A percentile compares a stretch with the other conserved stretches of the same genome.
Evolutionary conservation across 768 basidiomycete genomes (phyloP).

Genomic region (Peribolospora kevripleyi): DNA sequence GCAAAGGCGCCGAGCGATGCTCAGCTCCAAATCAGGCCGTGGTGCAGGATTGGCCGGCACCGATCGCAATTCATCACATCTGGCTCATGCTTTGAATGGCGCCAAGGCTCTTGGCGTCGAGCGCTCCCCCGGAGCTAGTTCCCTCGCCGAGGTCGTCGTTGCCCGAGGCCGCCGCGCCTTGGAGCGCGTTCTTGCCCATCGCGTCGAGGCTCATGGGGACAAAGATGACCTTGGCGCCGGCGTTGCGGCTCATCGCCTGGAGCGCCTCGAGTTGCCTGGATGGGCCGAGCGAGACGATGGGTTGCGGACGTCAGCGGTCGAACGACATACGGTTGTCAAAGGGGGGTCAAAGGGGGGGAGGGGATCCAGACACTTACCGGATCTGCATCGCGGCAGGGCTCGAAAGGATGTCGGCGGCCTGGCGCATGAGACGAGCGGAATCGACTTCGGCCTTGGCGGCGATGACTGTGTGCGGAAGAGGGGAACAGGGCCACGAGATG

Average conservation of each 20-base stretch:
- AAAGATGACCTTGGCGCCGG: constrained; percentile 58
- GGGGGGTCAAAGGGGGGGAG: neutral
- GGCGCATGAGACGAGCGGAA: constrained; percentile 79
- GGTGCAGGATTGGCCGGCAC: no score
- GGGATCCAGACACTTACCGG: neutral
- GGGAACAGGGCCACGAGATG: neutral
- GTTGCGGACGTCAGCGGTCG: constrained; percentile 3
- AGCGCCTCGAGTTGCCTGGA: constrained; percentile 92
- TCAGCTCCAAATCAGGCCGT: no score
- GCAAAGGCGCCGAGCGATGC: no score
- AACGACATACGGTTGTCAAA: neutral
- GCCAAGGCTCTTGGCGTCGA: no score
- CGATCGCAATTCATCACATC: no score
- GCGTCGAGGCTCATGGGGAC: constrained; percentile 2
- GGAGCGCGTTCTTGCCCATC: no score
- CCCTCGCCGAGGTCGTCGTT: no score
- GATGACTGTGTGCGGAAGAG: neutral
- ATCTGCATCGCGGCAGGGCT: constrained; percentile 4
- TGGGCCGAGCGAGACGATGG: constrained; percentile 29
- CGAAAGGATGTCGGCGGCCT: constrained; percentile 69
- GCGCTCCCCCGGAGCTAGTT: no score
- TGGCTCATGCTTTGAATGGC: no score
- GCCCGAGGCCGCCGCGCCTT: no score
- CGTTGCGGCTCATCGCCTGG: constrained; percentile 77
- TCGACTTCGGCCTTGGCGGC: constrained; percentile 37